These are phyloP conservation scores for Akanthomyces lecanii DNA, from an alignment of 2,329 filamentous ascomycete genomes.

Conservation along the genomic window DNA sequence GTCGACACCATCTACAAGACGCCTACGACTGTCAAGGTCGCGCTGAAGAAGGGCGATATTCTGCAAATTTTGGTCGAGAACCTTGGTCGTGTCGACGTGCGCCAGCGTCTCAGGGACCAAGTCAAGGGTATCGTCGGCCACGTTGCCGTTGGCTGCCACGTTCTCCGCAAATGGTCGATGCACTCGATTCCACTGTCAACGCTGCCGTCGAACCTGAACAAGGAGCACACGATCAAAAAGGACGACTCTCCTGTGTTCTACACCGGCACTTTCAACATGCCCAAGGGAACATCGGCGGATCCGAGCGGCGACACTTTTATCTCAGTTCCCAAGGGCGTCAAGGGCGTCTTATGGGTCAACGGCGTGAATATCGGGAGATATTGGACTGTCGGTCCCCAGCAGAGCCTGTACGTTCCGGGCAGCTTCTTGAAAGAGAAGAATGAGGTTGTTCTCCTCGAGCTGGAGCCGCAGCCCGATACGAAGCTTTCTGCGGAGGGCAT, in stretches of 20 bases:
- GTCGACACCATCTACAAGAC: constrained; percentile 42
- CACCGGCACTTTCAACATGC: constrained; percentile 27
- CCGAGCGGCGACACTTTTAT: constrained; percentile 35
- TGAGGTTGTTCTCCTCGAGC: constrained; percentile 39
- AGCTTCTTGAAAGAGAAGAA: constrained; percentile 35
- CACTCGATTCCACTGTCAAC: constrained; percentile 29
- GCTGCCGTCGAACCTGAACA: not conserved
- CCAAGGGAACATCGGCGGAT: constrained; percentile 16
- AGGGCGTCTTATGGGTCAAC: constrained; percentile 45
- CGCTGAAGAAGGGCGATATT: constrained; percentile 35
- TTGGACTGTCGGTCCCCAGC: constrained; percentile 45
- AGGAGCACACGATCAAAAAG: not conserved
- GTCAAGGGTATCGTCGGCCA: constrained; percentile 43
- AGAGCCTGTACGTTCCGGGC: constrained; percentile 43
- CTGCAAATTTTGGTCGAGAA: constrained; percentile 46
- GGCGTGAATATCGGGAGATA: constrained; percentile 42
- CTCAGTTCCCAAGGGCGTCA: constrained; percentile 36
- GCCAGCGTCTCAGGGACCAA: constrained; percentile 38
- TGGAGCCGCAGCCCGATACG: constrained; percentile 33
- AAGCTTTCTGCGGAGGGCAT: constrained; percentile 14
- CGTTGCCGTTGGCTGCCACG: constrained; percentile 34
- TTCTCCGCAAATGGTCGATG: constrained; percentile 36
- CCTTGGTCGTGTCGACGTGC: constrained; percentile 46
- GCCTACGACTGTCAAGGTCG: constrained; percentile 35
- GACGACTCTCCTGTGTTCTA: constrained; percentile 18